Evolutionary conservation across 1,284 basidiomycete genomes (phyloP).

Genomic region (Porodaedalea pini): DNA sequence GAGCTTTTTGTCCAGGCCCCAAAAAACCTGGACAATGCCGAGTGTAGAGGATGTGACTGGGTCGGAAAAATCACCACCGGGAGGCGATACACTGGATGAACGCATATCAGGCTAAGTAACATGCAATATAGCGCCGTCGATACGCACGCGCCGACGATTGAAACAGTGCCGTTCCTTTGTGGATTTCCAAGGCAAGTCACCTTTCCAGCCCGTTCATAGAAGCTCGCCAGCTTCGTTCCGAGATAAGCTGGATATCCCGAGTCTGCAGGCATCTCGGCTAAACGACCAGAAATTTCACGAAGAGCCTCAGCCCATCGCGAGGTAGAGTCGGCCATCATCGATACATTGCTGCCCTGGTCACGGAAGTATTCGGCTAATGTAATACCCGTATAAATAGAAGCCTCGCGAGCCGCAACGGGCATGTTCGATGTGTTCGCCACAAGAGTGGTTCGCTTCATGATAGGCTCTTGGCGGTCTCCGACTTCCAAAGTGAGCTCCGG

Average conservation of each 20-base stretch:
- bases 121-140: background rate
- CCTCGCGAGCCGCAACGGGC: constrained; percentile 99
- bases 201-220: constrained; percentile 99
- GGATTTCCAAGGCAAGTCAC: constrained; percentile 92
- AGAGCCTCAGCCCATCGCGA: constrained; percentile 99
- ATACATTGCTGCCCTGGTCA: constrained; percentile 96
- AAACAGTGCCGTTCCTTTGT: constrained; percentile 86
- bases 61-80: constrained; percentile 99
- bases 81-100: constrained; percentile 80
- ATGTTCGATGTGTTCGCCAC: constrained; percentile 99
- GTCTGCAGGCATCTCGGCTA: constrained; percentile 99
- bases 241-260: constrained; percentile 99
- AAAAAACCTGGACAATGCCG: constrained; percentile 99
- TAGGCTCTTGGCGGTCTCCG: constrained; percentile 92
- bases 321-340: constrained; percentile 99
- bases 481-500: constrained; percentile 91
- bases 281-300: constrained; percentile 98
- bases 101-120: constrained; percentile 8
- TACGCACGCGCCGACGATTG: constrained; percentile 96
- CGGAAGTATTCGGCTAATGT: constrained; percentile 99
- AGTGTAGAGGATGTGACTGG: constrained; percentile 97
- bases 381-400: constrained; percentile 99
- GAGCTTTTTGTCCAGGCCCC: constrained; percentile 93
- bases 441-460: constrained; percentile 99
- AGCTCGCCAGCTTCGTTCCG: constrained; percentile 91